Percentiles rank a stretch among this genome's conserved stretches.
Evolutionary conservation across 2,329 filamentous ascomycete genomes (phyloP).

Genomic region (Knufia fluminis): DNA sequence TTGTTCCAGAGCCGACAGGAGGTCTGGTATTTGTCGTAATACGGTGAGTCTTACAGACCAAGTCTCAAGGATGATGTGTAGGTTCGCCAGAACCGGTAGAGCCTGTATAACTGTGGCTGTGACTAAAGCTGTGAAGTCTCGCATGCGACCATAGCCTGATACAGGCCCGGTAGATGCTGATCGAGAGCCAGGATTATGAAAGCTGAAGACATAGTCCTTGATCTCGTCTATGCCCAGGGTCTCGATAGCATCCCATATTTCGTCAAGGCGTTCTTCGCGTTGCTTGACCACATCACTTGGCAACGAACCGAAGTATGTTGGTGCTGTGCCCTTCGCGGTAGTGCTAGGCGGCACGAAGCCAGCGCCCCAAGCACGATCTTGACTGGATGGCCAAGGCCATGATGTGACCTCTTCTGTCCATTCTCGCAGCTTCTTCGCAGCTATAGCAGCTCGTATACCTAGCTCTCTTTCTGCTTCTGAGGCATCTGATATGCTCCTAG

Average conservation of each 20-base stretch:
- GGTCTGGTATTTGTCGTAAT: conserved; percentile 60
- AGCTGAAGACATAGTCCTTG: conserved; percentile 76
- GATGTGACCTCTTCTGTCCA: conserved; percentile 51
- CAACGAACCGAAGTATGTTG: conserved; percentile 61
- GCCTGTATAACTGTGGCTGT: conserved; percentile 87
- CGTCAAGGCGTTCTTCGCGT: conserved; percentile 65
- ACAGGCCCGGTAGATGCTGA: conserved; percentile 27
- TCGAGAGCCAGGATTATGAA: conserved; percentile 59
- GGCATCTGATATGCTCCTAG: conserved; percentile 45
- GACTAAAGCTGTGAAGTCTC: conserved; percentile 81
- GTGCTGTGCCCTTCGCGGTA: conserved; percentile 13
- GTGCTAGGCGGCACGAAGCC: conserved; percentile 30
- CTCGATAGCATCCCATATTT: conserved; percentile 50
- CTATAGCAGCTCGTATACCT: conserved; percentile 50
- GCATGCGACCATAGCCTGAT: conserved; percentile 58
- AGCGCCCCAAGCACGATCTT: conserved; percentile 31
- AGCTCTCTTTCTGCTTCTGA: conserved; percentile 49
- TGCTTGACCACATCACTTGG: conserved; percentile 52
- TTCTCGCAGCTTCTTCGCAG: conserved; percentile 47
- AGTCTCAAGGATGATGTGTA: conserved; percentile 62
- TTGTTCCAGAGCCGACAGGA: conserved; percentile 54
- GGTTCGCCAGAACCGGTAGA: conserved; percentile 66
- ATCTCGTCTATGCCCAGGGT: conserved; percentile 56
- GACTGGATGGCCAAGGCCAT: conserved; percentile 48
- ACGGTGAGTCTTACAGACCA: conserved; percentile 74